Evolutionary conservation across 176 grass and related monocot species (phyloP).

Genomic region (Triticum urartu): DNA sequence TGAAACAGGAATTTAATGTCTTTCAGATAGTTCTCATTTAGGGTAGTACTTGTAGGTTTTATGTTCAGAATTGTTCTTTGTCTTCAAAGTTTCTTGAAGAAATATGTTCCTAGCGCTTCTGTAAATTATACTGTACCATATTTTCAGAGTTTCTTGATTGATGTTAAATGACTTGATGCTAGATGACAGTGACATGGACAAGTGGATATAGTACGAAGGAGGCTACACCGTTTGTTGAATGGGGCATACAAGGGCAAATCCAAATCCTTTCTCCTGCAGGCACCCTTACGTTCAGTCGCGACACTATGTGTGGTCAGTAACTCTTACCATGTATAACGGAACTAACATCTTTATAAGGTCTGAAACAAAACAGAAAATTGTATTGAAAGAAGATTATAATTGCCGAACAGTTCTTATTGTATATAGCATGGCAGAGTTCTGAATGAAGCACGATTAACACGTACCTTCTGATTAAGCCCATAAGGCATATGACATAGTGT

Average conservation of each 20-base stretch:
- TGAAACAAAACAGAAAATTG: not conserved
- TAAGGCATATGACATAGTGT: conserved; percentile 12
- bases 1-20: not conserved
- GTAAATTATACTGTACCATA: not conserved
- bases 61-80: conserved; percentile 7
- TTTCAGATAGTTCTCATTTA: conserved; percentile 4
- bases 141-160: conserved; percentile 11
- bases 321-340: conserved; percentile 14
- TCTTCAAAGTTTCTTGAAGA: not conserved
- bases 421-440: not conserved
- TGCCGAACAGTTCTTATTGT: not conserved
- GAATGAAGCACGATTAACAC: not conserved
- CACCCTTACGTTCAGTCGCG: conserved; percentile 67
- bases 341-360: not conserved
- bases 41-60: conserved; percentile 5
- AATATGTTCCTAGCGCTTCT: not conserved
- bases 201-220: conserved; percentile 78
- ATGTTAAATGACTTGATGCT: conserved; percentile 35
- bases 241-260: conserved; percentile 57
- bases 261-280: conserved; percentile 68
- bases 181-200: conserved; percentile 97
- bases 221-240: conserved; percentile 74
- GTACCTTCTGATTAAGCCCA: conserved; percentile 3
- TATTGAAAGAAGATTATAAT: conserved; percentile 1
- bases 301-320: conserved; percentile 83